These are phyloP conservation scores for Myrica gale DNA, from an alignment of 306 rosid species.

Conservation along the genomic window DNA sequence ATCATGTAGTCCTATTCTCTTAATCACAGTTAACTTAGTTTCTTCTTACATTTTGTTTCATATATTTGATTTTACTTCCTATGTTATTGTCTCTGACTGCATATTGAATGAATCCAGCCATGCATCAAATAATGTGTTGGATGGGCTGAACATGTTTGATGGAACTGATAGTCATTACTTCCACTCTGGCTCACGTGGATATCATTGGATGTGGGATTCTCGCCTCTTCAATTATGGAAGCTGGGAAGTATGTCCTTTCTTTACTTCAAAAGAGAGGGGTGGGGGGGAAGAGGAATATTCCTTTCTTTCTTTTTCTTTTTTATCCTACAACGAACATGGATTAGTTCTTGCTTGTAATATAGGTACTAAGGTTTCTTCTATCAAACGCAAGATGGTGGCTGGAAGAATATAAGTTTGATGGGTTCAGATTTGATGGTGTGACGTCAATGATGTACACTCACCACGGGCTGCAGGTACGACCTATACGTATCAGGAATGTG, in stretches of 20 bases:
- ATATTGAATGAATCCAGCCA: conserved; percentile 59
- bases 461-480: conserved; percentile 80
- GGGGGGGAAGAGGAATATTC: conserved; percentile 9
- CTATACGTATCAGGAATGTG: conserved; percentile 11
- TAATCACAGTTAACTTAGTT: neutral
- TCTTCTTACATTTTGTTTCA: conserved; percentile 14
- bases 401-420: conserved; percentile 94
- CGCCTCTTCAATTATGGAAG: conserved; percentile 99
- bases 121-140: conserved; percentile 83
- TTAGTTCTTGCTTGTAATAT: conserved; percentile 22
- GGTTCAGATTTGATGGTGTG: conserved; percentile 96
- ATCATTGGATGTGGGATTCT: conserved; percentile 99
- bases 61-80: conserved; percentile 18
- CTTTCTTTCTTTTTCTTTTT: conserved; percentile 19
- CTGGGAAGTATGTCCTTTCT: conserved; percentile 83
- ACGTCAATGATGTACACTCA: conserved; percentile 99
- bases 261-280: conserved; percentile 8
- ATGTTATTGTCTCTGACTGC: conserved; percentile 33
- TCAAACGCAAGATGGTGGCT: conserved; percentile 99
- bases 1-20: neutral
- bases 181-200: conserved; percentile 94
- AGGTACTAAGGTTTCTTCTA: conserved; percentile 89
- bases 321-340: conserved; percentile 10
- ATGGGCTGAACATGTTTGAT: conserved; percentile 96
- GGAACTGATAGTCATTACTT: conserved; percentile 95